Evolutionary conservation across 305 asterid species (phyloP), one percentile per base, ranked within the genome.

Genomic region (Fraxinus velutina): DNA sequence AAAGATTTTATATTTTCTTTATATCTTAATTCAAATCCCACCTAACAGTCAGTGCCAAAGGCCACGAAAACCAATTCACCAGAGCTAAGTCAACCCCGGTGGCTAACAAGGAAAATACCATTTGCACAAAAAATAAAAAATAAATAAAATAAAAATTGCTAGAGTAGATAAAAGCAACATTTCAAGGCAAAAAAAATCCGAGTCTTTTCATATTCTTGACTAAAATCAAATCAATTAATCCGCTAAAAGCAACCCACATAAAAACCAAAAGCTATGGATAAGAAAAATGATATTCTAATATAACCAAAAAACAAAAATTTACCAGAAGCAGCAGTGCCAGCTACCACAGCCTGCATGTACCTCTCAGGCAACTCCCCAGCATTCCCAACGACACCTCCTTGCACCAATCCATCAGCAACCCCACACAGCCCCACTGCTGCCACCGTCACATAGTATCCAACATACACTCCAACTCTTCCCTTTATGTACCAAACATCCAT

Each of bases 251-350:
- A 36, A 75, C 47, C 73, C 73, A 22, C 72, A 22, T 77, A 47
- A 33, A 82, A 29, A 17, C 47, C 44, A 66, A 36, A 57, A 47
- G 24, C 5, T 13, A 36, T 21, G 15, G 15, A 10, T 15, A 37
- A 37, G 44, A 6, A 37, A 37, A 37, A 37, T 37, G 71, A 50
- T 15, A 73, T 78, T 68, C 68, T 6, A 39, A 42, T 0, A 34
- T 12, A 0, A 0, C 62, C 32, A 1, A 24, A 24, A 42, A 52
- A 27, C 29, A 9, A 76, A 82, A 36, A 37, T 21, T 86, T 82
- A 95, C 99, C 98, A 33, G 99, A 95, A 85, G 94, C 94, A 73
- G 96, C 99, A 80, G 99, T 95, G 70, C 99, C 99, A 39, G 97
- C 97, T 30, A 92, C 83, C 57, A 89, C 91, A 80, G 97, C 99